These are phyloP conservation scores for Quercus parvula DNA, from an alignment of 306 rosid species.

Conservation along the genomic window DNA sequence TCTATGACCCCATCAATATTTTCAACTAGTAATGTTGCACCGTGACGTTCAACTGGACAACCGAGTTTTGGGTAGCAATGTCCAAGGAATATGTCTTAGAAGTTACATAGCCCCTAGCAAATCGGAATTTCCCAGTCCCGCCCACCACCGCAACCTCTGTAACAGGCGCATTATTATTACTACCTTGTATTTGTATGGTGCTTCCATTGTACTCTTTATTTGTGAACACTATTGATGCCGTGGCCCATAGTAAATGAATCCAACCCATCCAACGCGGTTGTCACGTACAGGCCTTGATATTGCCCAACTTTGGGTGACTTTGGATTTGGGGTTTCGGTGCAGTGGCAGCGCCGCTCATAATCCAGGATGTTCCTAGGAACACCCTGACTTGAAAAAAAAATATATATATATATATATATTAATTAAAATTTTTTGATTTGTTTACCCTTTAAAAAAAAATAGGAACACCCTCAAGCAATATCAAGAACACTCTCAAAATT, in stretches of 20 bases:
- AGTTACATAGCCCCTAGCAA: background rate
- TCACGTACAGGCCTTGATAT: slow-evolving; percentile 14
- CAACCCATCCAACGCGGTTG: slow-evolving; percentile 9
- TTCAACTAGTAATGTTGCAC: background rate
- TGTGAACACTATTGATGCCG: slow-evolving; percentile 21
- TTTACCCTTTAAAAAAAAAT: too few relatives aligned
- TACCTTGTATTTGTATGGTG: slow-evolving; percentile 6
- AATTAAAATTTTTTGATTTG: too few relatives aligned
- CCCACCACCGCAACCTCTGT: background rate
- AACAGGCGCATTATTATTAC: background rate
- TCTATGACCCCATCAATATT: too few relatives aligned
- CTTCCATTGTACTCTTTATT: slow-evolving; percentile 12
- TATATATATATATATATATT: too few relatives aligned
- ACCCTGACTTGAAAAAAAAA: too few relatives aligned
- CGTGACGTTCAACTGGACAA: background rate
- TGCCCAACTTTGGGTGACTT: slow-evolving; percentile 1
- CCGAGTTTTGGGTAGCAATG: background rate
- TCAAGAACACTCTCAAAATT: too few relatives aligned
- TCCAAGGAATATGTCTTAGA: background rate
- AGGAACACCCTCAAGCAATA: too few relatives aligned
- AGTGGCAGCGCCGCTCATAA: too few relatives aligned
- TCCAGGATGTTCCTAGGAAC: too few relatives aligned
- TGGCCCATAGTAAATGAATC: background rate
- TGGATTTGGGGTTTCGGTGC: too few relatives aligned
- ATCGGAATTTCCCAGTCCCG: slow-evolving; percentile 9